Conservation (phyloP, 164 flowering plant genomes). For the Vitis riparia region DNA sequence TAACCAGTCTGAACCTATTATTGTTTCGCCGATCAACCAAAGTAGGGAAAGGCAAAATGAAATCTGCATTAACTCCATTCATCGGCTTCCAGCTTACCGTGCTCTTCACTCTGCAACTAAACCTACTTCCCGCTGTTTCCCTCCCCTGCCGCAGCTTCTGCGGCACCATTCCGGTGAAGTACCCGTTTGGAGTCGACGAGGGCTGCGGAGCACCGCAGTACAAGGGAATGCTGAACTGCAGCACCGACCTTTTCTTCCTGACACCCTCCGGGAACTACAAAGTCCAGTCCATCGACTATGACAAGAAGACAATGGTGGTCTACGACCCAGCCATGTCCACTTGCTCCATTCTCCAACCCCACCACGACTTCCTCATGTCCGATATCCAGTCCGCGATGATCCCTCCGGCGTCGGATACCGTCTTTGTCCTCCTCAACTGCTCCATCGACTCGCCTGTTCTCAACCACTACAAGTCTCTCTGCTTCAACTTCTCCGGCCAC, state of each 20-base stretch:
- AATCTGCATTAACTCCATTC: not conserved
- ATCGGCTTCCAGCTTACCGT: not conserved
- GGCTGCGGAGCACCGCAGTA: constrained; percentile 87
- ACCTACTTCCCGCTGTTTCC: constrained; percentile 2
- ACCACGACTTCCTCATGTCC: constrained; percentile 65
- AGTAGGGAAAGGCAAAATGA: not conserved
- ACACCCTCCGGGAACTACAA: constrained; percentile 60
- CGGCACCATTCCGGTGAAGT: constrained; percentile 55
- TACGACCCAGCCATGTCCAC: constrained; percentile 88
- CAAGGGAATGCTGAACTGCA: constrained; percentile 72
- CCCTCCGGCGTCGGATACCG: constrained; percentile 77
- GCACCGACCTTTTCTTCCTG: constrained; percentile 52
- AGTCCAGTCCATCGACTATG: constrained; percentile 74
- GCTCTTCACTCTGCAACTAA: not conserved
- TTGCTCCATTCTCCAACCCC: constrained; percentile 80
- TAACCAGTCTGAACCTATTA: not conserved
- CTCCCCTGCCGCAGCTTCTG: constrained; percentile 51
- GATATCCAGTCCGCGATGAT: constrained; percentile 61
- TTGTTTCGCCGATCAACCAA: not conserved
- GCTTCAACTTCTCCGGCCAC: constrained; percentile 82
- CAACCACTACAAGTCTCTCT: constrained; percentile 67
- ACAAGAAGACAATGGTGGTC: constrained; percentile 38
- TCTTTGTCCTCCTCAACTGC: constrained; percentile 80
- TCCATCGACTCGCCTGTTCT: constrained; percentile 85
- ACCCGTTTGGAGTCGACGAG: constrained; percentile 79